Evolutionary conservation across 768 basidiomycete genomes (phyloP).

Genomic region (Coprinellus micaceus): DNA sequence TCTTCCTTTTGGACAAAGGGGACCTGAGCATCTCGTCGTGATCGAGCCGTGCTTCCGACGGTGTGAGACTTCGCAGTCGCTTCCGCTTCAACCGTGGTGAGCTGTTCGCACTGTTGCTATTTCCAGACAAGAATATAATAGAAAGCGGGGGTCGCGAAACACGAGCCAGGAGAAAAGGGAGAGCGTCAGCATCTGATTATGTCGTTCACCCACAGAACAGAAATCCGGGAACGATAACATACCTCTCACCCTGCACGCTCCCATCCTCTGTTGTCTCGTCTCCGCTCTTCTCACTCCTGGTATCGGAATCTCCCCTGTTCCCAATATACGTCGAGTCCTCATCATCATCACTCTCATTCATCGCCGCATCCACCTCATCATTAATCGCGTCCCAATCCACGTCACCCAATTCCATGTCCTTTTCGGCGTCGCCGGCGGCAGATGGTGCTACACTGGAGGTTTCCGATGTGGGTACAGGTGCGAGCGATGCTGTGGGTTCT

Average conservation of each 20-base stretch:
- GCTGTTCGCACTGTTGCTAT: slow-evolving; percentile 39
- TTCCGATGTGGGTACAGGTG: slow-evolving; percentile 7
- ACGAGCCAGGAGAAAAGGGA: slow-evolving; percentile 5
- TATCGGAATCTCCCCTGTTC: slow-evolving; percentile 53
- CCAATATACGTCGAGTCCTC: slow-evolving; percentile 44
- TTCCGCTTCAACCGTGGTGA: slow-evolving; percentile 55
- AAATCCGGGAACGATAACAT: slow-evolving; percentile 10
- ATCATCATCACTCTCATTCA: slow-evolving; percentile 76
- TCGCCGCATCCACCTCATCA: slow-evolving; percentile 82
- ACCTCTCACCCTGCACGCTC: slow-evolving; percentile 20
- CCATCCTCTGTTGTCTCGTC: slow-evolving; percentile 2
- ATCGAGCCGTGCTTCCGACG: slow-evolving; percentile 43
- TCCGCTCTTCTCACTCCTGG: slow-evolving; percentile 30
- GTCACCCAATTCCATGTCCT: slow-evolving; percentile 56
- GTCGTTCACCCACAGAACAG: background rate
- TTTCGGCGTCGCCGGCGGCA: slow-evolving; percentile 61
- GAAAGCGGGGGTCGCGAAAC: too few species aligned
- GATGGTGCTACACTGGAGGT: slow-evolving; percentile 49
- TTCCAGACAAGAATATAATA: too few species aligned
- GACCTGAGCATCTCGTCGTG: slow-evolving; percentile 52
- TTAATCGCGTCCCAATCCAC: slow-evolving; percentile 84
- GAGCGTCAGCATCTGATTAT: background rate
- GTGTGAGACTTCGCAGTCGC: slow-evolving; percentile 68
- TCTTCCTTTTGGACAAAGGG: slow-evolving; percentile 79
- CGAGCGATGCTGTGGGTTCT: slow-evolving; percentile 39